phyloP scores from a whole-genome alignment of 164 flowering plant species.

The Nelumbo lutea region DNA sequence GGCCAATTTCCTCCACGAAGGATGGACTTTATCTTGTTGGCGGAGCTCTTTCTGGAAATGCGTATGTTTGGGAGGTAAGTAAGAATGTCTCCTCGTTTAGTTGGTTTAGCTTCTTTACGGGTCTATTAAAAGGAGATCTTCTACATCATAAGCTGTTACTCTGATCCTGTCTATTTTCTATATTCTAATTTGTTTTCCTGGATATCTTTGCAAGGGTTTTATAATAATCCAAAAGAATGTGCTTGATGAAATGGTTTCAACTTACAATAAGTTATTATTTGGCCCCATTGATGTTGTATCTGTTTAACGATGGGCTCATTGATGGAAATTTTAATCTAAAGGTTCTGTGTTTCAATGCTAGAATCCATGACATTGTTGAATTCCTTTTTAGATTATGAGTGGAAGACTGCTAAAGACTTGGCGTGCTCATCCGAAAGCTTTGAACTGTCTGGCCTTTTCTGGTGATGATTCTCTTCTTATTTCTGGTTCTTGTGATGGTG shows the following conservation, averaged over 20 bases:
- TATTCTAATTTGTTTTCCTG: neutral
- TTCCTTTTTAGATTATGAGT: slow-evolving; percentile 28
- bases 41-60: slow-evolving; percentile 55
- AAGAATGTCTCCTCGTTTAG: neutral
- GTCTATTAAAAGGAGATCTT: neutral
- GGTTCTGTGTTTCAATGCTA: neutral
- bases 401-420: slow-evolving; percentile 51
- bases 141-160: neutral
- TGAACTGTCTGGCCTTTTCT: slow-evolving; percentile 42
- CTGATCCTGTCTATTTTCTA: neutral
- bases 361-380: neutral
- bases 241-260: neutral
- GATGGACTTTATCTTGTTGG: slow-evolving; percentile 51
- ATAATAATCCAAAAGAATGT: too few relatives aligned
- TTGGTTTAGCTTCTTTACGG: neutral
- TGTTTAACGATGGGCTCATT: neutral
- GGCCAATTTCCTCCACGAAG: slow-evolving; percentile 43
- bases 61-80: slow-evolving; percentile 54
- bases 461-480: slow-evolving; percentile 48
- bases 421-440: slow-evolving; percentile 40
- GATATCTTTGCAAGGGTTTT: neutral
- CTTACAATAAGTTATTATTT: too few relatives aligned
- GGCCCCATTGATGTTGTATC: neutral
- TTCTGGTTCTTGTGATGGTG: slow-evolving; percentile 50
- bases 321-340: neutral